Evolutionary conservation across 352 stramenopile genomes (phyloP).

Genomic region (Nothophytophthora sp.): DNA sequence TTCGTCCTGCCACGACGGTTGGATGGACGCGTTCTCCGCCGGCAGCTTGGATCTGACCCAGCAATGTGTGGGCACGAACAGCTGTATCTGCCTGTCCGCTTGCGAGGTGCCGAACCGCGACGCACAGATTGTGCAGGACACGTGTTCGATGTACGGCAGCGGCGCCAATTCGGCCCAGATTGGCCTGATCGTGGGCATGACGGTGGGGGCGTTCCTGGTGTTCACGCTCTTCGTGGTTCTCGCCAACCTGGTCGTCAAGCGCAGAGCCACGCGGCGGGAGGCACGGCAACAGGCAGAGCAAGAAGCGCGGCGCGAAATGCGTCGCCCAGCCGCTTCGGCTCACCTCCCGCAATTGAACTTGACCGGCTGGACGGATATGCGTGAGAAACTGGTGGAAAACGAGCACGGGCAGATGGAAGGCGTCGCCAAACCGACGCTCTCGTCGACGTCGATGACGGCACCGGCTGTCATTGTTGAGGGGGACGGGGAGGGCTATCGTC

Average conservation of each 20-base stretch:
- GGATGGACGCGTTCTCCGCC: conserved; percentile 14
- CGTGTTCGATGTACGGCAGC: conserved; percentile 18
- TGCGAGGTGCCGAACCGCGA: conserved; percentile 33
- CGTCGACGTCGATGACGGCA: conserved; percentile 13
- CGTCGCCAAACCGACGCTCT: conserved; percentile 12
- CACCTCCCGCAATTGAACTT: conserved; percentile 39
- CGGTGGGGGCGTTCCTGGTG: conserved; percentile 20
- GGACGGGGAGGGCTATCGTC: conserved; percentile 41
- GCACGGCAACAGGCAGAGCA: conserved; percentile 3
- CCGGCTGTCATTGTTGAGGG: conserved; percentile 24
- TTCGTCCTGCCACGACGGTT: conserved; percentile 21
- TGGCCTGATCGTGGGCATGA: conserved; percentile 22
- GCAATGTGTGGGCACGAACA: conserved; percentile 30
- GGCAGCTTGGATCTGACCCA: conserved; percentile 9
- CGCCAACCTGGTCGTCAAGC: background rate
- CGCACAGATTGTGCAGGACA: conserved; percentile 22
- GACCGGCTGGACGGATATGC: conserved; percentile 51
- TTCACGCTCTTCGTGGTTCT: conserved; percentile 25
- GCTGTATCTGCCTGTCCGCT: conserved; percentile 45
- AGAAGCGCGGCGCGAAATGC: conserved; percentile 9
- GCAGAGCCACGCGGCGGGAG: conserved; percentile 1
- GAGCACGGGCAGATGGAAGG: conserved; percentile 21
- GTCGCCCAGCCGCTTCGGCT: conserved; percentile 12
- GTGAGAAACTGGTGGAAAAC: conserved; percentile 44
- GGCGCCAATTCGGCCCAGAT: conserved; percentile 21